phyloP scores from a whole-genome alignment of 306 rosid genomes.

The Lotus japonicus region DNA sequence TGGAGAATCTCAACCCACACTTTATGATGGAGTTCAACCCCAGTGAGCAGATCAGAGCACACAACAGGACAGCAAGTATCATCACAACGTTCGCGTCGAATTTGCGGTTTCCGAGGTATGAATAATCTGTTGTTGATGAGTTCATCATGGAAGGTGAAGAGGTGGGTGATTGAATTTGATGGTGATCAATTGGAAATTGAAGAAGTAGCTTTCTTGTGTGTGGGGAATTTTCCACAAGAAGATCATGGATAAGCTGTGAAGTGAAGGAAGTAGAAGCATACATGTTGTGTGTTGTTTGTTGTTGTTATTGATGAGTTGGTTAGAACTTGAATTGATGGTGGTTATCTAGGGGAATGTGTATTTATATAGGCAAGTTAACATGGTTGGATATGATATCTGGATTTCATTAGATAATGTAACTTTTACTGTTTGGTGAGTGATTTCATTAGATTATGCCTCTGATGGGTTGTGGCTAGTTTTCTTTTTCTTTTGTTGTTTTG shows the following conservation, averaged over 20 bases:
- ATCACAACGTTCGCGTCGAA: constrained; percentile 78
- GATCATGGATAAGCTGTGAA: constrained; percentile 24
- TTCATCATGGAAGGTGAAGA: constrained; percentile 16
- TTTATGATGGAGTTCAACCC: constrained; percentile 73
- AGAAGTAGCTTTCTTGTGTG: constrained; percentile 65
- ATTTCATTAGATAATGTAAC: neutral
- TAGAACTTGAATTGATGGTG: constrained; percentile 1
- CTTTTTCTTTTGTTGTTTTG: too few relatives aligned
- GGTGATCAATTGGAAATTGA: constrained; percentile 29
- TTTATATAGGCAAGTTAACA: constrained; percentile 13
- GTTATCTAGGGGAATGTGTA: neutral
- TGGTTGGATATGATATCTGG: neutral
- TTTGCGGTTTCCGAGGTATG: constrained; percentile 28
- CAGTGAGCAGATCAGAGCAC: constrained; percentile 75
- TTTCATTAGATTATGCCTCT: too few relatives aligned
- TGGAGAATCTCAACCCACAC: constrained; percentile 61
- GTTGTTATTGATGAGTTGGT: neutral
- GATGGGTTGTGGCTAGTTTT: too few relatives aligned
- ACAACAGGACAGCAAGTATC: constrained; percentile 81
- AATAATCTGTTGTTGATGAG: neutral
- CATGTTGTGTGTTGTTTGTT: constrained; percentile 23
- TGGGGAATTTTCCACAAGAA: constrained; percentile 23
- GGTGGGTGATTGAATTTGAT: neutral
- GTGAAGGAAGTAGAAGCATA: constrained; percentile 35
- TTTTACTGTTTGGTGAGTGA: neutral